These are phyloP conservation scores for Macrophomina phaseolina DNA, from an alignment of 2,329 filamentous ascomycete species.

Conservation along the genomic window DNA sequence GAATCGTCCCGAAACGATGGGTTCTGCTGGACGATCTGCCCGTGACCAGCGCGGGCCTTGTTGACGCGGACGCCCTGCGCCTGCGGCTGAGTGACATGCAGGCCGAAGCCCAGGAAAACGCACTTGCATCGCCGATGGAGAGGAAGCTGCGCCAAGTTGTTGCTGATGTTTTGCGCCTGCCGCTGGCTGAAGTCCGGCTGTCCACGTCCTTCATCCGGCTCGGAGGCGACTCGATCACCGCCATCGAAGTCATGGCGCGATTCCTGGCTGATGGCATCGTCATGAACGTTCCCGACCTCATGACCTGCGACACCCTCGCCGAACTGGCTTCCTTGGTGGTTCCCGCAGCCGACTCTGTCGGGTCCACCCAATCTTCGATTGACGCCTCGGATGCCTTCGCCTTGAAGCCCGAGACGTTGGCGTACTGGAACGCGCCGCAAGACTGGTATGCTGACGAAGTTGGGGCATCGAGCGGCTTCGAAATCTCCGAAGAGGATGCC, in stretches of 20 bases:
- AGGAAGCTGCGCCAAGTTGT: neutral
- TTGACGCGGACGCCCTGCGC: neutral
- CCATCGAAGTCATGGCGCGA: slow-evolving; percentile 1
- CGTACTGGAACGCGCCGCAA: neutral
- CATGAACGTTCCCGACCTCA: neutral
- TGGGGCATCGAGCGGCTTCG: neutral
- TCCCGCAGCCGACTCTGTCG: neutral
- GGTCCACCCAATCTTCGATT: neutral
- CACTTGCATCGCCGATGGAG: neutral
- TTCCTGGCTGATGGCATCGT: neutral
- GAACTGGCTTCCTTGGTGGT: slow-evolving; percentile 1
- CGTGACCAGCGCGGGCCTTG: neutral
- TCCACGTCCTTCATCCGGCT: slow-evolving; percentile 3
- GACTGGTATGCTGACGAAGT: neutral
- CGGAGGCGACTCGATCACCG: slow-evolving; percentile 1
- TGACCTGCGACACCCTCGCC: neutral
- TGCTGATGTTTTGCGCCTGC: slow-evolving; percentile 3
- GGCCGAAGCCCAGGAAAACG: neutral
- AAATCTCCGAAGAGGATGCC: neutral
- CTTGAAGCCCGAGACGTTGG: neutral
- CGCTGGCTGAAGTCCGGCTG: neutral
- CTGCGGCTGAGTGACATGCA: neutral
- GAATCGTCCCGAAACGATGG: neutral
- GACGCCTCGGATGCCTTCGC: neutral
- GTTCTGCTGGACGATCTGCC: neutral